These are phyloP conservation scores for Penicillium vulpinum DNA, from an alignment of 2,329 filamentous ascomycete genomes.

Conservation along the genomic window DNA sequence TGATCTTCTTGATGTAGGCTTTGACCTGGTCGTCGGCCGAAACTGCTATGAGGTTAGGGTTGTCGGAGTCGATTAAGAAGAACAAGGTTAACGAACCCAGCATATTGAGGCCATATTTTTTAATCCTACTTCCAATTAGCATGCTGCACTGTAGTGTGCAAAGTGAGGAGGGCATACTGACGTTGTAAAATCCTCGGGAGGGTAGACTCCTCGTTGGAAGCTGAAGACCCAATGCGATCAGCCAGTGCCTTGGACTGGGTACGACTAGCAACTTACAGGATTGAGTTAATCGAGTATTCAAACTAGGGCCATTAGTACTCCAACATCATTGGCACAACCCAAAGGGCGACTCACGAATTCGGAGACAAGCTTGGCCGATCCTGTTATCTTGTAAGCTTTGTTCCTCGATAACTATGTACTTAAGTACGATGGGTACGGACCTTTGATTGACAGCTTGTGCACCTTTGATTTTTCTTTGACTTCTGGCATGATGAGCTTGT, in stretches of 20 bases:
- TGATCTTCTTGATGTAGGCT: constrained; percentile 99
- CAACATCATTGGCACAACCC: constrained; percentile 8
- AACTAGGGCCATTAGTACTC: constrained; percentile 58
- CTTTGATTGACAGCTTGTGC: constrained; percentile 77
- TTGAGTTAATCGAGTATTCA: constrained; percentile 97
- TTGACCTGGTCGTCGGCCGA: constrained; percentile 97
- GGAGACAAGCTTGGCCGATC: constrained; percentile 80
- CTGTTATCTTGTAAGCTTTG: constrained; percentile 43
- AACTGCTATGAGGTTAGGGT: constrained; percentile 52
- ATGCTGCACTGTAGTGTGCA: neutral
- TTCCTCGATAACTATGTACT: neutral
- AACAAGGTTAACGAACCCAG: constrained; percentile 57
- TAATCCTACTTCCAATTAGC: constrained; percentile 58
- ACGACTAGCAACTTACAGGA: constrained; percentile 63
- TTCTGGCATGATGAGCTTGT: constrained; percentile 41
- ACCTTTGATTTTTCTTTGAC: constrained; percentile 76
- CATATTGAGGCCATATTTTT: constrained; percentile 99
- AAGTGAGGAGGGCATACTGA: constrained; percentile 46
- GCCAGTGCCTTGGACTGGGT: neutral
- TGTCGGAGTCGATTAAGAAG: neutral
- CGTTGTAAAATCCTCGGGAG: constrained; percentile 94
- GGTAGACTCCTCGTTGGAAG: constrained; percentile 81
- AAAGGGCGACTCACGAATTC: constrained; percentile 73
- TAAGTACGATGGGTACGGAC: constrained; percentile 20
- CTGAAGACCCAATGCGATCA: constrained; percentile 47